Evolutionary conservation across 1,139 yeast genomes (phyloP).

Genomic region (Candida anutae): DNA sequence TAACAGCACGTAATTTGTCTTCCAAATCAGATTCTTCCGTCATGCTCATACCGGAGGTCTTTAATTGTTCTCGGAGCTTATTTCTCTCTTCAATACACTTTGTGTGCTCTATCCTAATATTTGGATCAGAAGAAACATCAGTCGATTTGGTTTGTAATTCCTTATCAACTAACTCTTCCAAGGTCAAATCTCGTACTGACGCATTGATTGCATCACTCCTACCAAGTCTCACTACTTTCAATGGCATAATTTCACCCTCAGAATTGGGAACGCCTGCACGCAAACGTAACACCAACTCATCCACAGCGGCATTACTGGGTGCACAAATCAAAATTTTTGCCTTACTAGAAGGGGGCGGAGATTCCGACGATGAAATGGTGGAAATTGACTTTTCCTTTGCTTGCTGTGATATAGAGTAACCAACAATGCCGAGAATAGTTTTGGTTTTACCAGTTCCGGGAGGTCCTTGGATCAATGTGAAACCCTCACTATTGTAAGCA

Average conservation of each 20-base stretch:
- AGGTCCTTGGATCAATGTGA: slow-evolving; percentile 92
- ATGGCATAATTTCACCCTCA: slow-evolving; percentile 51
- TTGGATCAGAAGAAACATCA: slow-evolving; percentile 32
- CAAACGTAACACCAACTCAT: slow-evolving; percentile 84
- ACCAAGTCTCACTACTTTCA: slow-evolving; percentile 84
- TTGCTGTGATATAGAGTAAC: slow-evolving; percentile 49
- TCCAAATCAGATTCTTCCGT: slow-evolving; percentile 40
- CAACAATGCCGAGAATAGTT: slow-evolving; percentile 87
- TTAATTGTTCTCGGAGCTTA: slow-evolving; percentile 32
- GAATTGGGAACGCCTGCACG: slow-evolving; percentile 60
- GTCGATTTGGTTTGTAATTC: slow-evolving; percentile 41
- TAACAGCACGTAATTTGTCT: slow-evolving; percentile 44
- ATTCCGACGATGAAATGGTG: slow-evolving; percentile 18
- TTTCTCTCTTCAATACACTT: slow-evolving; percentile 47
- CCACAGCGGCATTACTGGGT: slow-evolving; percentile 98
- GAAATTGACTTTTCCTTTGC: slow-evolving; percentile 22
- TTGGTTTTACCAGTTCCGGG: slow-evolving; percentile 99
- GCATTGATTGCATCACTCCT: slow-evolving; percentile 82
- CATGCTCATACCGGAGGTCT: slow-evolving; percentile 24
- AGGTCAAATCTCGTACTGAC: slow-evolving; percentile 72
- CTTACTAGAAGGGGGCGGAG: slow-evolving; percentile 8
- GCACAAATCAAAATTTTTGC: slow-evolving; percentile 78
- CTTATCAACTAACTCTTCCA: slow-evolving; percentile 80
- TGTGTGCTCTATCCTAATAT: slow-evolving; percentile 45
- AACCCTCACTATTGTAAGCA: slow-evolving; percentile 61